Percentiles rank a stretch among this genome's conserved stretches.
Evolutionary conservation across 2,329 filamentous ascomycete species (phyloP).

Genomic region (Hypoxylon rubiginosum): DNA sequence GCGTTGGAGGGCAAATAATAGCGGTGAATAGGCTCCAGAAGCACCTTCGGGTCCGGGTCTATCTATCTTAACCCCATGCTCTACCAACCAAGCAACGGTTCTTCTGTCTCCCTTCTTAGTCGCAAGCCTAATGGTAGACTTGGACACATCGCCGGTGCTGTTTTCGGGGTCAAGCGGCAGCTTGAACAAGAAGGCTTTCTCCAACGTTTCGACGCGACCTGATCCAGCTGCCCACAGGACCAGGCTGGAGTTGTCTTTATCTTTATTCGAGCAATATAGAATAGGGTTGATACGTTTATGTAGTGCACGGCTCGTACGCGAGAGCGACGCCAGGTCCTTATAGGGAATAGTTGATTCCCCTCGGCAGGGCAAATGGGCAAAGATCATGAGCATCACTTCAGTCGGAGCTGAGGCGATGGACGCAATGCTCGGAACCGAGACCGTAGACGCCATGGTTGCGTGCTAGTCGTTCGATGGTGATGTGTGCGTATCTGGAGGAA

Average conservation of each 20-base stretch:
- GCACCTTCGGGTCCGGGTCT: too few species aligned
- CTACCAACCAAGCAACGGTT: not conserved
- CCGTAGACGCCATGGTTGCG: too few species aligned
- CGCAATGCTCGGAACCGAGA: too few species aligned
- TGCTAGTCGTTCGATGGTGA: too few species aligned
- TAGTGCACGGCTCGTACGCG: slow-evolving; percentile 3
- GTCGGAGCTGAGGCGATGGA: not conserved
- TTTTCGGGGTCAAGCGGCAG: not conserved
- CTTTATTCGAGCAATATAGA: not conserved
- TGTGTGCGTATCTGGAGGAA: too few species aligned
- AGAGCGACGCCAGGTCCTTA: not conserved
- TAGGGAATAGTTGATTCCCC: not conserved
- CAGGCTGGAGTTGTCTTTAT: not conserved
- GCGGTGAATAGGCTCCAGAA: too few species aligned
- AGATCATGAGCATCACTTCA: not conserved
- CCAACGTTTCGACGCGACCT: slow-evolving; percentile 4
- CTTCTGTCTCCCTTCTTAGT: not conserved
- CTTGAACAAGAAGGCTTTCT: slow-evolving; percentile 1
- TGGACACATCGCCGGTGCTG: too few species aligned
- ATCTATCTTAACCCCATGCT: not conserved
- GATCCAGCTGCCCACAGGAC: slow-evolving; percentile 3
- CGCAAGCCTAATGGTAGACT: not conserved
- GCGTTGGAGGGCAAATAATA: not conserved
- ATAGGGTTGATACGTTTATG: slow-evolving; percentile 3
- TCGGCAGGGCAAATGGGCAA: not conserved